Percentiles rank a stretch among this genome's conserved stretches.
phyloP scores from a whole-genome alignment of 2,329 filamentous ascomycete species.

The Diaporthe australafricana region DNA sequence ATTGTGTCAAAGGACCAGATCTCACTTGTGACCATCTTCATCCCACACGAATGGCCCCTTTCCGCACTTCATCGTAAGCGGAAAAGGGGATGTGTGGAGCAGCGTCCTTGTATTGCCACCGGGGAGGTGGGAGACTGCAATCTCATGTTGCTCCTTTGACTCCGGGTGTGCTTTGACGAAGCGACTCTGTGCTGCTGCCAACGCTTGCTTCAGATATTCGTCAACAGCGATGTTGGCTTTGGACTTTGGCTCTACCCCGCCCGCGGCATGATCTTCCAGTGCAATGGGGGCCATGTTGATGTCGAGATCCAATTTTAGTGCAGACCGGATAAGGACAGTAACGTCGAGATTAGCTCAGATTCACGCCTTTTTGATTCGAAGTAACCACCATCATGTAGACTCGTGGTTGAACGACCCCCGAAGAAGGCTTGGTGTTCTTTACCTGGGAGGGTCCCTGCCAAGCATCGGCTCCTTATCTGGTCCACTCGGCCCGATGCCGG shows the following conservation, averaged over 20 bases:
- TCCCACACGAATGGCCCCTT: slow-evolving; percentile 51
- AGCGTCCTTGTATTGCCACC: slow-evolving; percentile 47
- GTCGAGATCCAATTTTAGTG: not conserved
- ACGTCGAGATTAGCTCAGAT: not conserved
- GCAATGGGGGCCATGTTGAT: not conserved
- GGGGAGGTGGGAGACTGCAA: slow-evolving; percentile 37
- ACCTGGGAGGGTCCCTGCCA: not conserved
- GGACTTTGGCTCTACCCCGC: not conserved
- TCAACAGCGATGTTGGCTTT: not conserved
- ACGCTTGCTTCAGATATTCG: not conserved
- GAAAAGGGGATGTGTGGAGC: slow-evolving; percentile 55
- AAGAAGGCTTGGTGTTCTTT: not conserved
- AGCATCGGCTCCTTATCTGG: slow-evolving; percentile 16
- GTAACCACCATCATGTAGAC: not conserved
- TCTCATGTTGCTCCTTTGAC: not conserved
- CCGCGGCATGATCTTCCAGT: not conserved
- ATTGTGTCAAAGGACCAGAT: rapidly evolving
- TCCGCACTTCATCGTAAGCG: slow-evolving; percentile 53
- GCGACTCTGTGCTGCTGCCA: slow-evolving; percentile 4
- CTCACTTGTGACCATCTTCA: slow-evolving; percentile 53
- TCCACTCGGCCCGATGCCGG: slow-evolving; percentile 26
- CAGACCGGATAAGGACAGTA: not conserved
- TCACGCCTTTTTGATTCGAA: not conserved
- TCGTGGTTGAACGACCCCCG: not conserved
- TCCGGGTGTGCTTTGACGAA: not conserved